Conservation (phyloP, 2,329 filamentous ascomycete species). For the Alternaria conjuncta region DNA sequence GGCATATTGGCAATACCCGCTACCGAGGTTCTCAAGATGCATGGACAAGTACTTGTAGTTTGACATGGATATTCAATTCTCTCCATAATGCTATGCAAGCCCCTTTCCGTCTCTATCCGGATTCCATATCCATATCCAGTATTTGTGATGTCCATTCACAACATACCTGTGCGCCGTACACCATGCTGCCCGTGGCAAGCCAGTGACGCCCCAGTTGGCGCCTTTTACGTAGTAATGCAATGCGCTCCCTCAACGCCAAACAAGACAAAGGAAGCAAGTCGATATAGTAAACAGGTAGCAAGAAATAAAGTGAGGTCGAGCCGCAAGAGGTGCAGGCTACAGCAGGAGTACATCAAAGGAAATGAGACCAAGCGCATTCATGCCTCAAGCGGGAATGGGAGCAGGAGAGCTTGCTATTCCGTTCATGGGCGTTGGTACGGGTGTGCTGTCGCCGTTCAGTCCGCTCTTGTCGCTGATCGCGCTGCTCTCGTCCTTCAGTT, state of each 20-base stretch:
- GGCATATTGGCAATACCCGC: neutral
- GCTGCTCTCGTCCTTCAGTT: constrained; percentile 64
- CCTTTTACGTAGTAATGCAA: constrained; percentile 29
- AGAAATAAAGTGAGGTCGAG: neutral
- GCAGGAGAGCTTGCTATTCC: constrained; percentile 60
- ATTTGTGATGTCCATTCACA: neutral
- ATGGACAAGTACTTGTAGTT: neutral
- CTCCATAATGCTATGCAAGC: constrained; percentile 7
- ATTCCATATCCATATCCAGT: constrained; percentile 1
- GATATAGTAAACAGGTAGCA: constrained; percentile 16
- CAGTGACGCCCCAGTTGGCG: constrained; percentile 21
- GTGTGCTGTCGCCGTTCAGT: constrained; percentile 57
- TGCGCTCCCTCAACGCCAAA: constrained; percentile 32
- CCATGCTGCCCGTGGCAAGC: constrained; percentile 14
- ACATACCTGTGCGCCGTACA: constrained; percentile 5
- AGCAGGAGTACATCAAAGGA: neutral
- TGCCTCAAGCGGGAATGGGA: constrained; percentile 38
- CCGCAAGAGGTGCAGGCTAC: neutral
- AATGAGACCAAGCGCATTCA: neutral
- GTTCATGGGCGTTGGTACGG: constrained; percentile 52
- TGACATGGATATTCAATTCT: constrained; percentile 1
- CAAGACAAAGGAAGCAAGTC: constrained; percentile 25
- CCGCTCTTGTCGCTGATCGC: constrained; percentile 68
- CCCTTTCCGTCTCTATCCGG: neutral
- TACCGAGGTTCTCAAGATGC: neutral